Base-by-base conservation (phyloP, 768 basidiomycete species). In the Kwoniella bestiolae region DNA sequence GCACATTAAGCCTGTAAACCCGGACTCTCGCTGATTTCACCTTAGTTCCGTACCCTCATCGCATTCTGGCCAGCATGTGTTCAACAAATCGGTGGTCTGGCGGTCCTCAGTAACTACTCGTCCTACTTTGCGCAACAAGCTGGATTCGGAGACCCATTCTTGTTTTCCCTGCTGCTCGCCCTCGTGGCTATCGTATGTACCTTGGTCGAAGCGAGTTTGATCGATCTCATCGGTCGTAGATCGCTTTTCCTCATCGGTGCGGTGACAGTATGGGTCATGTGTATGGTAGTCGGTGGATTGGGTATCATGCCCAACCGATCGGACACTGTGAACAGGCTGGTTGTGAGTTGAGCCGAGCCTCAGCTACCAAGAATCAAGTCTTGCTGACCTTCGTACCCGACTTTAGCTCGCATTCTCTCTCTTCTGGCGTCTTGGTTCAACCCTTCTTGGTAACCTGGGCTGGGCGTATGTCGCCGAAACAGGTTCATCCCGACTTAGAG, bases 41-140 rank as follows among this genome's bases (percentile, higher is more conserved):
- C n/a, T 16, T 56, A 74, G 73, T 69, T 71, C 61, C 69, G 74
- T 21, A 74, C 73, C 0, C 55, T 77, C 8, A 66, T 74, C 14
- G 75, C 75, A 9, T 72, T 72, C 52, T 69, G 61, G 69, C 69
- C 75, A 1, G 65, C 70, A 1, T 59, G 56, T n/a, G 38, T 65
- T 12, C 73, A 74, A 46, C 75, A 77, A 49, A 56, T 77, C 26
- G 44, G 55, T 7, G 75, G 73, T 58, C 66, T 77, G 2, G 41
- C 57, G 12, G 60, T 51, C 7, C 26, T 75, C 11, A 62, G 58
- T 14, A 60, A 38, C 26, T 75, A 75, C 31, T 68, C 69, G 1
- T 60, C 60, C 2, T 75, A 75, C 63, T 75, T 75, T 61, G 68
- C 67, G 8, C 64, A 68, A 34, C 47, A 67, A 21, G 68, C 74